phyloP scores from a whole-genome alignment of 306 rosid genomes.

The Morella rubra region DNA sequence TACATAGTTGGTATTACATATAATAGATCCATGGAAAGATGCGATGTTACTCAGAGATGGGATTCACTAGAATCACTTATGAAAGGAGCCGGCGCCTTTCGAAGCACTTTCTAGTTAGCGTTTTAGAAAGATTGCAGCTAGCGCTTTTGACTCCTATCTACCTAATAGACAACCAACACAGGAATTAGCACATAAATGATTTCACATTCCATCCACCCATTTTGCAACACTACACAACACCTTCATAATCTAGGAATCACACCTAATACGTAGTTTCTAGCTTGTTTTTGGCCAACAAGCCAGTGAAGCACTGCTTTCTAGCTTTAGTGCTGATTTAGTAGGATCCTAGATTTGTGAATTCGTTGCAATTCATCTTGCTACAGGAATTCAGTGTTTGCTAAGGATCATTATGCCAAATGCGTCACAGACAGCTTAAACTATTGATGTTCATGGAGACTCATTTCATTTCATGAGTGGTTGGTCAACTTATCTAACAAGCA shows the following conservation, averaged over 20 bases:
- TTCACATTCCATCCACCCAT: too few relatives aligned
- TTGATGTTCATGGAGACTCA: neutral
- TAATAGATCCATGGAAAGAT: neutral
- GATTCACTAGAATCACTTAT: too few relatives aligned
- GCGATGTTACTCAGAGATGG: neutral
- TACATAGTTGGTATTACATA: neutral
- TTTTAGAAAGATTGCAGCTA: too few relatives aligned
- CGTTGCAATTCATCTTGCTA: neutral
- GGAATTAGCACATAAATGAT: too few relatives aligned
- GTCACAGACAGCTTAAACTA: neutral
- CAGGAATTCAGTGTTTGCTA: neutral
- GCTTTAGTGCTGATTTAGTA: neutral
- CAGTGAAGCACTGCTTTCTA: neutral
- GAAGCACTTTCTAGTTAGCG: too few relatives aligned
- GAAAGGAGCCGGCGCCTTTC: too few relatives aligned
- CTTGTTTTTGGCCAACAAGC: neutral
- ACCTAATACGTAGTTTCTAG: neutral
- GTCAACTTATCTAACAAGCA: neutral
- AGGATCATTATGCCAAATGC: neutral
- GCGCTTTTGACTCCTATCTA: too few relatives aligned
- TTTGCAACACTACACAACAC: neutral
- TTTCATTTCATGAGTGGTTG: neutral
- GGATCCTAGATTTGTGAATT: neutral
- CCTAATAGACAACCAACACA: too few relatives aligned
- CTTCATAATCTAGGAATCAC: neutral